Evolutionary conservation across 2,329 filamentous ascomycete species (phyloP), one percentile per base, ranked within the genome.

Genomic region (Penicillium hesseltinei): DNA sequence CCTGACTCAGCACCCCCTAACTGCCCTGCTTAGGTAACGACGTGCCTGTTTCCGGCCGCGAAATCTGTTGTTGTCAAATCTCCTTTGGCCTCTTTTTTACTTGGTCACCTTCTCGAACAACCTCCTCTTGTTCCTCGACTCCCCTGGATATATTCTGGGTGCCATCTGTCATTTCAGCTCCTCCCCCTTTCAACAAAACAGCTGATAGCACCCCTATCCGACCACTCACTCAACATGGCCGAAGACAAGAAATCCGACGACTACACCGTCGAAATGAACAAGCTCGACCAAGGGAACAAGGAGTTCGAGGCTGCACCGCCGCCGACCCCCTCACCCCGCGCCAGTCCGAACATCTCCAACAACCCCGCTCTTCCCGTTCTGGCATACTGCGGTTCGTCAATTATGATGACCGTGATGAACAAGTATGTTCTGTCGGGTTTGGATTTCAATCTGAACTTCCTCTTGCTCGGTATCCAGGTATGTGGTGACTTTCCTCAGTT

Each of bases 341-440:
- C 59, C 69, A 29, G 13, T 50, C 62, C 77, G 43, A 75, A 80
- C 67, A 73, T 91, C 61, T 84, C 88, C 69, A 91, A 92, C 77
- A 94, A 86, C 75, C 90, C 92, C 17, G 80, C 85, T 45, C 74
- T 94, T 47, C 92, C 93, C 23, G 90, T 99, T 68, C 73, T 96
- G 64, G 86, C 90, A 48, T 99, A 99, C 81, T 99, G 94, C 77
- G 81, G 89, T 69, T 91, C 93, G 52, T 97, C 92, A n/a, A 99
- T 99, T 73, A 85, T 93, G 75, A 99, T 99, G 94, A 99, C 94
- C 8, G 90, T 97, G n/a, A 94, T 95, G 75, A 99, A 99, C 81
- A 99, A 99, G 82, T 99, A 95, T 75, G 92, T 97, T 62, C 86
- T 99, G 46, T 97, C 91, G 8, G 94, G 94, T 59, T 83, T 84